Evolutionary conservation across 345 rosid genomes (phyloP).

Genomic region (Bruguiera gymnorhiza): DNA sequence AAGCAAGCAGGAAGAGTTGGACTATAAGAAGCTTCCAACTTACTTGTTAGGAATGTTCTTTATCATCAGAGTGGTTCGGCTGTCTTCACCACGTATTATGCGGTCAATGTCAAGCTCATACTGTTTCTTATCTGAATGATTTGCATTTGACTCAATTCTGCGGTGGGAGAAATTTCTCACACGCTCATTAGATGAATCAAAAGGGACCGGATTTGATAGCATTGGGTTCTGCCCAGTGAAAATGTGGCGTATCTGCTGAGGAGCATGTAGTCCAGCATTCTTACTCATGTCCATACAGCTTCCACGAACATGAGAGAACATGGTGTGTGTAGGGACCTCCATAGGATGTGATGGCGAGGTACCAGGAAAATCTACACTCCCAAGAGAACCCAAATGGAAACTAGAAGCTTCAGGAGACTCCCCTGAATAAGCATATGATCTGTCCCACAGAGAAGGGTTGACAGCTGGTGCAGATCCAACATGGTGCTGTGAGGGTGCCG

Average conservation of each 20-base stretch:
- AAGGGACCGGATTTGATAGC: conserved; percentile 42
- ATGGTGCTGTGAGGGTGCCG: conserved; percentile 48
- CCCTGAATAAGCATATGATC: conserved; percentile 51
- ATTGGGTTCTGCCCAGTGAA: conserved; percentile 73
- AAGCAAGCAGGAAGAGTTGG: neutral
- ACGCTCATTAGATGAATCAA: conserved; percentile 78
- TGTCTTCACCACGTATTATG: conserved; percentile 75
- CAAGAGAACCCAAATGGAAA: conserved; percentile 71
- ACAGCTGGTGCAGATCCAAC: conserved; percentile 46
- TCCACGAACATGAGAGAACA: conserved; percentile 55
- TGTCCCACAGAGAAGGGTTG: conserved; percentile 52
- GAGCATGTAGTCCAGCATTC: conserved; percentile 55
- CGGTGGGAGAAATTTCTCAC: conserved; percentile 50
- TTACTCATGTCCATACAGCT: conserved; percentile 59
- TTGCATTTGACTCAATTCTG: conserved; percentile 62
- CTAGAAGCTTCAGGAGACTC: conserved; percentile 79
- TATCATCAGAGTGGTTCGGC: conserved; percentile 87
- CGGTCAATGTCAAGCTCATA: conserved; percentile 88
- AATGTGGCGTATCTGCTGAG: conserved; percentile 67
- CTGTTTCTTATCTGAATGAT: conserved; percentile 69
- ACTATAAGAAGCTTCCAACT: conserved; percentile 7
- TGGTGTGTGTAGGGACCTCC: conserved; percentile 59
- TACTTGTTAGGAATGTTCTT: conserved; percentile 98
- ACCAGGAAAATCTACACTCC: conserved; percentile 57
- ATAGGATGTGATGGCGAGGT: conserved; percentile 63